These are phyloP conservation scores for Camelina laxa DNA, from an alignment of 345 rosid species.

Conservation along the genomic window DNA sequence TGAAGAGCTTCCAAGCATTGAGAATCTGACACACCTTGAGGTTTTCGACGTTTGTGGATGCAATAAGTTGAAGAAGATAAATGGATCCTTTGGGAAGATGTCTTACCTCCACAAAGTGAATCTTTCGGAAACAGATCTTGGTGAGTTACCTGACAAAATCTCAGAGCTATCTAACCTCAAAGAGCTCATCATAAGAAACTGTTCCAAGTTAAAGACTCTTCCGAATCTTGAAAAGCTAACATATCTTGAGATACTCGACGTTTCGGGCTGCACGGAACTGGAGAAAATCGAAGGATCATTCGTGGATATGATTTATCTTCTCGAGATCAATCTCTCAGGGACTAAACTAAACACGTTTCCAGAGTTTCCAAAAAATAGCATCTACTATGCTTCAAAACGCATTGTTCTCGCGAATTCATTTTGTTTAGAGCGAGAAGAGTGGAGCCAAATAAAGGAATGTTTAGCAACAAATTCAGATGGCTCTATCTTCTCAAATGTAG, in stretches of 20 bases:
- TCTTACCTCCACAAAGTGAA: constrained; percentile 39
- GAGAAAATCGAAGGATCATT: constrained; percentile 44
- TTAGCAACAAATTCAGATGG: constrained; percentile 5
- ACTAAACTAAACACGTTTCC: constrained; percentile 47
- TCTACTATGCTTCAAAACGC: constrained; percentile 16
- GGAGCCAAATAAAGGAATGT: constrained; percentile 22
- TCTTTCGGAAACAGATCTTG: constrained; percentile 50
- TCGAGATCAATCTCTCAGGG: constrained; percentile 47
- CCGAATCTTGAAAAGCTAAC: constrained; percentile 19
- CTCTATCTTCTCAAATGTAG: neutral
- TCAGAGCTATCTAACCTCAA: neutral
- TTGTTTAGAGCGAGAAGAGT: neutral
- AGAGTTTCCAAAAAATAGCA: constrained; percentile 31
- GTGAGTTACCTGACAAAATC: neutral
- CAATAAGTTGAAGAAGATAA: constrained; percentile 19
- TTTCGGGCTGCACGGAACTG: constrained; percentile 27
- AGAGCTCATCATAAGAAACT: neutral
- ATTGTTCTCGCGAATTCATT: constrained; percentile 30
- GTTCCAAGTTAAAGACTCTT: constrained; percentile 10
- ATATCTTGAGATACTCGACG: constrained; percentile 32
- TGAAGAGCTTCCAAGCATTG: constrained; percentile 39
- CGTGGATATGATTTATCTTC: constrained; percentile 43
- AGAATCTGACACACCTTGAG: constrained; percentile 44
- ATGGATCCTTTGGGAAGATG: constrained; percentile 36
- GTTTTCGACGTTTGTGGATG: constrained; percentile 56